Conservation (phyloP, 1,139 yeast species). For the Saccharomyces hybrid region DNA sequence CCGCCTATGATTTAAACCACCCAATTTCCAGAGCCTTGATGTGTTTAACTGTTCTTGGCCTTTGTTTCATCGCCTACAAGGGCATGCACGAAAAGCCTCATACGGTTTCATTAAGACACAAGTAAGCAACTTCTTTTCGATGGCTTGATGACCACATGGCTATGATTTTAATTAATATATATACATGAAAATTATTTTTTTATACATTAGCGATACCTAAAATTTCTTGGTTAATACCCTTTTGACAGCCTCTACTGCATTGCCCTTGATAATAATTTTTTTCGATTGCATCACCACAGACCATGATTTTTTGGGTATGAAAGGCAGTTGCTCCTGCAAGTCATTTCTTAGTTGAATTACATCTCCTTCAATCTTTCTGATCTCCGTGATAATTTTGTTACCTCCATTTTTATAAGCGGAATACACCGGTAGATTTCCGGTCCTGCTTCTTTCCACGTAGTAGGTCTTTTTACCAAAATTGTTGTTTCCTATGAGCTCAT, state of each 20-base stretch:
- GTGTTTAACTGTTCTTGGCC: background rate
- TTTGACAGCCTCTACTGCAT: constrained; percentile 41
- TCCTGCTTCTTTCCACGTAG: constrained; percentile 45
- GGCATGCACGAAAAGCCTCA: background rate
- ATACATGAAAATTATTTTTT: constrained; percentile 20
- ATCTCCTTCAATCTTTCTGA: constrained; percentile 59
- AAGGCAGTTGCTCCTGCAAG: constrained; percentile 41
- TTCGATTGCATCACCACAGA: constrained; percentile 35
- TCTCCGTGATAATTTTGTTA: constrained; percentile 51
- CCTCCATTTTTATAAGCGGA: constrained; percentile 39
- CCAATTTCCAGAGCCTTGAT: background rate
- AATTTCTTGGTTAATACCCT: constrained; percentile 21
- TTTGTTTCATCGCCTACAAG: background rate
- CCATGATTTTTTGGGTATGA: constrained; percentile 39
- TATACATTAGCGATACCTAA: constrained; percentile 14
- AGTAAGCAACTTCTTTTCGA: background rate
- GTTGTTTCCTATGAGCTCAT: constrained; percentile 28
- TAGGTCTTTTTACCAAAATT: constrained; percentile 42
- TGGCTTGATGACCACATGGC: constrained; percentile 6
- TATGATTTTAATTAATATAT: constrained; percentile 30
- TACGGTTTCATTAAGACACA: background rate
- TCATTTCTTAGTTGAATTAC: constrained; percentile 50
- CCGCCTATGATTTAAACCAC: background rate
- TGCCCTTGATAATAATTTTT: constrained; percentile 50
- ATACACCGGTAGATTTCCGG: constrained; percentile 66